Percentiles rank a stretch among this genome's conserved stretches.
Evolutionary conservation across 805 yeast genomes (phyloP).

Genomic region (Wickerhamiella qilinensis): DNA sequence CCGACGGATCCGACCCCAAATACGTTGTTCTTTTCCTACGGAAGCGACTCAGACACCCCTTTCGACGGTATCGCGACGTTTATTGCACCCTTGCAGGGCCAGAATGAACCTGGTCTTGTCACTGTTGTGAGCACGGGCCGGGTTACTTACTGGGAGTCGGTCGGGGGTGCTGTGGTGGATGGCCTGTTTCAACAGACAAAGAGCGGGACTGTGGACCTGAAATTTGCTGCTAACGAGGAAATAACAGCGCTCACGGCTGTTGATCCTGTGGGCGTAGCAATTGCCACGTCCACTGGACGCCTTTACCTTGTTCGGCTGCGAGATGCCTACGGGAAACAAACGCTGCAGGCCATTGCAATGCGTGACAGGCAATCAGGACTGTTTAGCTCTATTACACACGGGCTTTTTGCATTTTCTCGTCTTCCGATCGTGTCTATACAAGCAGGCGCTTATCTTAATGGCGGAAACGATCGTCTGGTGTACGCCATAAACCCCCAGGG

Average conservation of each 20-base stretch:
- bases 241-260: conserved; percentile 41
- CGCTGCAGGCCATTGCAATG: conserved; percentile 15
- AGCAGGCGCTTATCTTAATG: conserved; percentile 33
- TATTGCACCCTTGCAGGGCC: conserved; percentile 39
- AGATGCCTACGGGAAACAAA: conserved; percentile 52
- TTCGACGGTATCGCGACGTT: conserved; percentile 19
- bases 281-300: conserved; percentile 57
- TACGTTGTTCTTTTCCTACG: conserved; percentile 34
- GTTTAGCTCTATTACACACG: conserved; percentile 16
- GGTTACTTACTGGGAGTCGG: conserved; percentile 56
- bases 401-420: conserved; percentile 14
- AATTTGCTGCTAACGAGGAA: conserved; percentile 35
- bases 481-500: conserved; percentile 30
- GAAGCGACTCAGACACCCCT: conserved; percentile 4
- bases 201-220: conserved; percentile 25
- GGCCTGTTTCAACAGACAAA: conserved; percentile 30
- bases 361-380: conserved; percentile 16
- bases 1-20: conserved; percentile 46
- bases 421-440: conserved; percentile 41
- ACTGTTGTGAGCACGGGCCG: conserved; percentile 44
- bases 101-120: conserved; percentile 50
- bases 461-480: conserved; percentile 33
- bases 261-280: conserved; percentile 59
- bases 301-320: conserved; percentile 45
- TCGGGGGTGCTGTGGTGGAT: conserved; percentile 52